A percentile compares a stretch with the other conserved stretches of the same genome.
These are phyloP conservation scores for Pseudogymnoascus destructans DNA, from an alignment of 2,329 filamentous ascomycete genomes.

Conservation along the genomic window DNA sequence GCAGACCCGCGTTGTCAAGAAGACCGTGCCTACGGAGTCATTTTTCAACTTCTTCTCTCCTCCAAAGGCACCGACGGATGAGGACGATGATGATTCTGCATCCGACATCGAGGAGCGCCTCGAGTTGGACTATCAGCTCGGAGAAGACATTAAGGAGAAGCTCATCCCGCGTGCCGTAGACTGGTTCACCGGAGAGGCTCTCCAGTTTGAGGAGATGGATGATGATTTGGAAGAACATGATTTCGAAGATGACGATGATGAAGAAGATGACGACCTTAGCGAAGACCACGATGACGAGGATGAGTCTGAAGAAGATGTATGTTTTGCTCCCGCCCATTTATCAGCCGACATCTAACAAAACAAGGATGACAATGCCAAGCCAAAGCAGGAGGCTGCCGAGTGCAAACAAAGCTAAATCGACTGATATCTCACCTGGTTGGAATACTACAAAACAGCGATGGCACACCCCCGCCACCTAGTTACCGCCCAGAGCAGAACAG, in stretches of 20 bases:
- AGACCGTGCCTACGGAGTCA: slow-evolving; percentile 94
- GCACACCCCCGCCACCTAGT: not conserved
- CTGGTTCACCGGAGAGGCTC: slow-evolving; percentile 97
- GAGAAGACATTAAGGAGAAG: slow-evolving; percentile 99
- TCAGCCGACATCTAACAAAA: not conserved
- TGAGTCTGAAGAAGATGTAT: slow-evolving; percentile 66
- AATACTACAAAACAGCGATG: slow-evolving; percentile 5
- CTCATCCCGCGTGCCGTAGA: slow-evolving; percentile 95
- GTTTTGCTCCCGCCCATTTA: slow-evolving; percentile 19
- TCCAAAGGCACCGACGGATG: slow-evolving; percentile 67
- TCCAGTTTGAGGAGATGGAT: slow-evolving; percentile 88
- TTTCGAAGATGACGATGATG: slow-evolving; percentile 74
- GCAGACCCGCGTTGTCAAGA: slow-evolving; percentile 97
- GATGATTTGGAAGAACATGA: slow-evolving; percentile 72
- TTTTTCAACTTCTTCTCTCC: slow-evolving; percentile 94
- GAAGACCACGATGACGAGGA: slow-evolving; percentile 70
- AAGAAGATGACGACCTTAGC: slow-evolving; percentile 77
- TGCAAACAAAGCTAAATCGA: slow-evolving; percentile 77
- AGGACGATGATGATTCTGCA: slow-evolving; percentile 58
- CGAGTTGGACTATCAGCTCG: slow-evolving; percentile 95
- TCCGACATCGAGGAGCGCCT: slow-evolving; percentile 94
- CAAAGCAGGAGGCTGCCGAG: slow-evolving; percentile 86
- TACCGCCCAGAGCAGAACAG: slow-evolving; percentile 9
- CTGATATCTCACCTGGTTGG: slow-evolving; percentile 11
- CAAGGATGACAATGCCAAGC: slow-evolving; percentile 79